phyloP scores from a whole-genome alignment of 805 yeast genomes.

The Wickerhamomyces subpelliculosus region DNA sequence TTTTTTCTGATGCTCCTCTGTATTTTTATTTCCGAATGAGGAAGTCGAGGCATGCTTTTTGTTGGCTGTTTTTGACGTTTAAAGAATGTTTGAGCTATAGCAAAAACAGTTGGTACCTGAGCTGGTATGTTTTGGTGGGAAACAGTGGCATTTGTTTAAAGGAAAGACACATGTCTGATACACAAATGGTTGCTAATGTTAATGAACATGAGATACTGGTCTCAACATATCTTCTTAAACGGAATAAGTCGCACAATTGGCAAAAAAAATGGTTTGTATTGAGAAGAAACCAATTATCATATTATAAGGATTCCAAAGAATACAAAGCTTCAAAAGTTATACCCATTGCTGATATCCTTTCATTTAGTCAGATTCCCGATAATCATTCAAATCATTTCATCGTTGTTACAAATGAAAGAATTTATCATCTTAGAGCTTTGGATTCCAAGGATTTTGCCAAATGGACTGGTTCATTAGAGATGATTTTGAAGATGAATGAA shows the following conservation, averaged over 20 bases:
- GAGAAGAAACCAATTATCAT: slow-evolving; percentile 30
- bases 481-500: slow-evolving; percentile 14
- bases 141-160: too few species aligned
- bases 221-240: slow-evolving; percentile 26
- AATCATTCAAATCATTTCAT: slow-evolving; percentile 15
- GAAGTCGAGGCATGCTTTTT: too few species aligned
- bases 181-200: not conserved
- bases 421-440: slow-evolving; percentile 16
- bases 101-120: too few species aligned
- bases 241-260: slow-evolving; percentile 30
- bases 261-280: slow-evolving; percentile 34
- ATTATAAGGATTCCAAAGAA: slow-evolving; percentile 32
- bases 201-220: slow-evolving; percentile 14
- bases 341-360: slow-evolving; percentile 11
- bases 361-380: slow-evolving; percentile 16
- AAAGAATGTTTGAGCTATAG: too few species aligned
- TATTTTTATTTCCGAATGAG: too few species aligned
- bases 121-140: too few species aligned
- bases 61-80: too few species aligned
- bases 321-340: slow-evolving; percentile 30
- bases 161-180: too few species aligned
- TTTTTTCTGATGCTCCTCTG: too few species aligned
- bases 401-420: slow-evolving; percentile 14
- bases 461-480: slow-evolving; percentile 13
- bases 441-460: slow-evolving; percentile 12